phyloP scores from a whole-genome alignment of 2,329 filamentous ascomycete genomes.

The Colletotrichum neosansevieriae region DNA sequence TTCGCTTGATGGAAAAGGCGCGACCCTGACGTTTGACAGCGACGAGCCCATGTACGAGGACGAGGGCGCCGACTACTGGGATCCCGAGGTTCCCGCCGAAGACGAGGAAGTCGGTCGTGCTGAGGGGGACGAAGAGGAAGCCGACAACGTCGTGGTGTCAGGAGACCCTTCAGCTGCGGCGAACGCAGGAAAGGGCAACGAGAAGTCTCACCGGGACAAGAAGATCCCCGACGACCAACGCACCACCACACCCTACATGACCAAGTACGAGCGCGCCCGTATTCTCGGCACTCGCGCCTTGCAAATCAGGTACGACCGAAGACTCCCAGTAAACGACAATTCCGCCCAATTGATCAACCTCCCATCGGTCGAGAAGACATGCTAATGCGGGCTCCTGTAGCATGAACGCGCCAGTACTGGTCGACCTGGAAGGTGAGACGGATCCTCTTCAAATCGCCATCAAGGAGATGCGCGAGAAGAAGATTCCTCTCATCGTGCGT shows the following conservation, averaged over 20 bases:
- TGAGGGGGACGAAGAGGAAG: conserved; percentile 66
- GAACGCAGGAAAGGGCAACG: conserved; percentile 63
- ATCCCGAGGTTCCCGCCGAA: conserved; percentile 60
- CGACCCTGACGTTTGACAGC: conserved; percentile 51
- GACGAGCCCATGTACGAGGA: conserved; percentile 80
- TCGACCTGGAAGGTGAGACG: conserved; percentile 97
- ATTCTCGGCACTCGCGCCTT: conserved; percentile 93
- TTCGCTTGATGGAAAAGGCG: conserved; percentile 8
- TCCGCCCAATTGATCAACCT: background rate
- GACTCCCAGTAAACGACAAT: background rate
- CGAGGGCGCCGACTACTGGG: conserved; percentile 66
- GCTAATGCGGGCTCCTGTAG: conserved; percentile 58
- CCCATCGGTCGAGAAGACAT: conserved; percentile 4
- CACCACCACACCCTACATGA: conserved; percentile 98
- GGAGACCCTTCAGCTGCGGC: conserved; percentile 73
- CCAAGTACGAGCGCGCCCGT: conserved; percentile 96
- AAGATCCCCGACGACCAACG: conserved; percentile 91
- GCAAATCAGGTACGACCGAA: conserved; percentile 85
- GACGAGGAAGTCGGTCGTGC: conserved; percentile 68
- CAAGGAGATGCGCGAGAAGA: conserved; percentile 98
- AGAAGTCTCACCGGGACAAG: conserved; percentile 78
- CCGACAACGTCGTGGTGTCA: conserved; percentile 70
- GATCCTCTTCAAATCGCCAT: conserved; percentile 97
- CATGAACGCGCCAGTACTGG: conserved; percentile 97
- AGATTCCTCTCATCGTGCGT: conserved; percentile 95